These are phyloP conservation scores for Cercophora sp. DNA, from an alignment of 495 filamentous ascomycete species.

Conservation along the genomic window DNA sequence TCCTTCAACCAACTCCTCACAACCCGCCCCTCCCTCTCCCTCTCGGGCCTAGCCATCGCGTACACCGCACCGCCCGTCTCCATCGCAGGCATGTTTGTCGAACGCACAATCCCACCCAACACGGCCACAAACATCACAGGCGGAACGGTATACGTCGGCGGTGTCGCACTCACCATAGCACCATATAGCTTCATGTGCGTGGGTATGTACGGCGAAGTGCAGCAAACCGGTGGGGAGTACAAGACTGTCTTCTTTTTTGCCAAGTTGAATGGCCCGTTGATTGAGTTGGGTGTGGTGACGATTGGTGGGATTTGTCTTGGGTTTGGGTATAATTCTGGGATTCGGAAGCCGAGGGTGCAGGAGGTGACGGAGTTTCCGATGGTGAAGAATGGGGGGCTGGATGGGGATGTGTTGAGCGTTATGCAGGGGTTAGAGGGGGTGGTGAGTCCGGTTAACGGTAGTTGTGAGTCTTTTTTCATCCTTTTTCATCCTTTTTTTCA, in stretches of 20 bases:
- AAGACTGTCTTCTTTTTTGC: conserved; percentile 36
- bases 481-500: too few relatives aligned
- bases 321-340: conserved; percentile 31
- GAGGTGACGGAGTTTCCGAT: conserved; percentile 23
- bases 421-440: not conserved
- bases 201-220: not conserved
- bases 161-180: not conserved
- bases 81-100: not conserved
- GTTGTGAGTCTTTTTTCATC: too few relatives aligned
- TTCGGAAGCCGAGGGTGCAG: conserved; percentile 11
- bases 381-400: conserved; percentile 29
- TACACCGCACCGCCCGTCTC: not conserved
- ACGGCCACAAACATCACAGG: not conserved
- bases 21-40: not conserved
- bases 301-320: conserved; percentile 21
- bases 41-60: not conserved
- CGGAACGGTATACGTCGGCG: not conserved
- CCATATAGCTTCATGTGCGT: not conserved
- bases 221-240: not conserved
- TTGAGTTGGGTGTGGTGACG: conserved; percentile 33
- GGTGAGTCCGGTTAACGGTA: conserved; percentile 3
- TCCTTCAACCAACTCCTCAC: not conserved
- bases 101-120: too few relatives aligned
- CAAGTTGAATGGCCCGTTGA: conserved; percentile 14
- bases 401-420: not conserved